Evolutionary conservation across 2,329 filamentous ascomycete genomes (phyloP).

Genomic region (Pestalotiopsis sp.): DNA sequence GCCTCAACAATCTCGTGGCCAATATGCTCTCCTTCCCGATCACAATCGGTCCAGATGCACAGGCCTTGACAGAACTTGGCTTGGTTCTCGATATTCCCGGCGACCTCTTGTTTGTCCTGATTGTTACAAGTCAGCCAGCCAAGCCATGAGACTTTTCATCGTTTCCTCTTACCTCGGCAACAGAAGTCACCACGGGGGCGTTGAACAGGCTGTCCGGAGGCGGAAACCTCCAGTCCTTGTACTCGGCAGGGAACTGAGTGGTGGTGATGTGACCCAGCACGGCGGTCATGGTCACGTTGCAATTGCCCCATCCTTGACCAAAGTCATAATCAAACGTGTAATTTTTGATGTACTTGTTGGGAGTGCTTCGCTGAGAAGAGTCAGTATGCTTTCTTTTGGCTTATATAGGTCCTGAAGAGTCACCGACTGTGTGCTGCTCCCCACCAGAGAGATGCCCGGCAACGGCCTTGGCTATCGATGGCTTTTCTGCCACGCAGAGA

Average conservation of each 20-base stretch:
- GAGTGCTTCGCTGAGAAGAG: conserved; percentile 62
- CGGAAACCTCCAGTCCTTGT: conserved; percentile 80
- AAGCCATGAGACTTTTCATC: too few relatives aligned
- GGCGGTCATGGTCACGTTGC: conserved; percentile 89
- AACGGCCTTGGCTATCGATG: conserved; percentile 63
- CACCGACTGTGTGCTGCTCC: conserved; percentile 18
- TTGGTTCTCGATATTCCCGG: conserved; percentile 81
- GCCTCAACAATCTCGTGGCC: conserved; percentile 86
- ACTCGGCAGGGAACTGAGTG: conserved; percentile 75
- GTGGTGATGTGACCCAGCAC: conserved; percentile 86
- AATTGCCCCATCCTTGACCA: conserved; percentile 75
- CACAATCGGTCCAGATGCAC: conserved; percentile 99
- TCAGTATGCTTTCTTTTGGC: conserved; percentile 13
- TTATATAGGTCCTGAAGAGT: not conserved
- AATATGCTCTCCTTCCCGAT: conserved; percentile 96
- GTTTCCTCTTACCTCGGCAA: conserved; percentile 61
- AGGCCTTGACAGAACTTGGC: conserved; percentile 73
- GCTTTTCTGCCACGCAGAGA: conserved; percentile 56
- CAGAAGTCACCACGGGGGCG: conserved; percentile 70
- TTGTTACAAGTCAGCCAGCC: not conserved
- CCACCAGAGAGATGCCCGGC: conserved; percentile 87
- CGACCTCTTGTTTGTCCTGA: conserved; percentile 78
- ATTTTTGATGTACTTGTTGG: conserved; percentile 85
- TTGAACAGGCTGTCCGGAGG: conserved; percentile 80
- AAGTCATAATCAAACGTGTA: conserved; percentile 93